Evolutionary conservation across 352 stramenopile genomes (phyloP).

Genomic region (Pythium rhizo-oryzae): DNA sequence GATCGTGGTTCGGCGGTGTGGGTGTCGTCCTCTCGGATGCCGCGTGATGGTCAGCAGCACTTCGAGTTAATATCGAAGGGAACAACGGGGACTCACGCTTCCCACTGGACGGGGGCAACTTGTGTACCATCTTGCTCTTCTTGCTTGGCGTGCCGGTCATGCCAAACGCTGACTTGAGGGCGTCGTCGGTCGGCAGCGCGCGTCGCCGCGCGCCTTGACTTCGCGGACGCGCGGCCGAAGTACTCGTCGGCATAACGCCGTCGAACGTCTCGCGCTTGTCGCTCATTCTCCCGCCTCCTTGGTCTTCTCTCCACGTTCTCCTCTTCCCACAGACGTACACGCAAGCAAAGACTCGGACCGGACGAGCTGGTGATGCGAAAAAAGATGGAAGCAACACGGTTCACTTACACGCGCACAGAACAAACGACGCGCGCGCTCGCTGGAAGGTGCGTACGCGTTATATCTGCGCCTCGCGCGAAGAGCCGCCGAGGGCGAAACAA

Average conservation of each 20-base stretch:
- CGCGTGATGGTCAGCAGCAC: not conserved
- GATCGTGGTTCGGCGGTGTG: not conserved
- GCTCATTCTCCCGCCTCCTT: too few relatives aligned
- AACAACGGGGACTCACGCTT: not conserved
- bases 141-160: conserved; percentile 4
- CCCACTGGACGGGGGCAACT: conserved; percentile 1
- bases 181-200: conserved; percentile 7
- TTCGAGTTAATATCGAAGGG: not conserved
- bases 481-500: not conserved
- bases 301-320: too few relatives aligned
- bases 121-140: conserved; percentile 14
- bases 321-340: too few relatives aligned
- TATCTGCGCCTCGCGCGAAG: not conserved
- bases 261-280: conserved; percentile 2
- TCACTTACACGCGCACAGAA: too few relatives aligned
- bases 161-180: conserved; percentile 11
- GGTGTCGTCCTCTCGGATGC: not conserved
- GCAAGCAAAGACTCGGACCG: too few relatives aligned
- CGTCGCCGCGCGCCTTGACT: conserved; percentile 21
- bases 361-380: too few relatives aligned
- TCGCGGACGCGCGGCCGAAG: conserved; percentile 7
- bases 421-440: too few relatives aligned
- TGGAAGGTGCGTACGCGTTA: too few relatives aligned
- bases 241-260: conserved; percentile 6
- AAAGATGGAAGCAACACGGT: too few relatives aligned